Base-by-base conservation (phyloP, 805 yeast genomes). In the Teunomyces pallodes region DNA sequence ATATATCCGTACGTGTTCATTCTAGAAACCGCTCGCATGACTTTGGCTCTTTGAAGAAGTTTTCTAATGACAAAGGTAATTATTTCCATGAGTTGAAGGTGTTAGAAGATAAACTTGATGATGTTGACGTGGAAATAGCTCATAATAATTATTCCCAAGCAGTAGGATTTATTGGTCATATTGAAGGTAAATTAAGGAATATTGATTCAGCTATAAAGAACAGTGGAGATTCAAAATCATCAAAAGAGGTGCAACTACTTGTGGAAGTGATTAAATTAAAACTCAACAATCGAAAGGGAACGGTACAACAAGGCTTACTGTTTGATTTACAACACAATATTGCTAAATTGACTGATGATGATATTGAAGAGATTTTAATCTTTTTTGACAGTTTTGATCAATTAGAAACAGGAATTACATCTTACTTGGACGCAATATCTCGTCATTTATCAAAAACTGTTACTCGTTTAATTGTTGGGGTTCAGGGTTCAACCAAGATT, bases 101-200 rank as follows among this genome's bases (percentile, higher is more conserved):
- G 28, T 69, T 83, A 10, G 90, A 85, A 56, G 86, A 83, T 45
- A 65, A 72, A 29, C 69, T 87, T 13, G 90, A 86, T 57, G 89
- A 85, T 47, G 74, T 86, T 36, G 94, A 87, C 60, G 80, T 84
- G 10, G 74, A 74, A 46, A 72, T 86, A 24, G 84, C 88, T 9
- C 84, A 86, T 56, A 77, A 80, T 46, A 74, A 77, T 47, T 84
- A 76, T 55, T 65, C 61, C 44, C 71, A 68, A 38, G 73, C 80
- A 3, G 79, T 77, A 14, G 76, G 75, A 6, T 57, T 69, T 26
- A 63, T 74, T 36, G 60, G 60, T 28, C 70, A 69, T 51, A 70
- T 72, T 35, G 76, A 72, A 46, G 54, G 57, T 10, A 65, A 67
- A 46, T 53, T 73, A 16, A 45, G 50, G 5, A 56, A 52, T 17